Base-by-base conservation (phyloP, 2,329 filamentous ascomycete genomes). In the Neocucurbitaria cava region DNA sequence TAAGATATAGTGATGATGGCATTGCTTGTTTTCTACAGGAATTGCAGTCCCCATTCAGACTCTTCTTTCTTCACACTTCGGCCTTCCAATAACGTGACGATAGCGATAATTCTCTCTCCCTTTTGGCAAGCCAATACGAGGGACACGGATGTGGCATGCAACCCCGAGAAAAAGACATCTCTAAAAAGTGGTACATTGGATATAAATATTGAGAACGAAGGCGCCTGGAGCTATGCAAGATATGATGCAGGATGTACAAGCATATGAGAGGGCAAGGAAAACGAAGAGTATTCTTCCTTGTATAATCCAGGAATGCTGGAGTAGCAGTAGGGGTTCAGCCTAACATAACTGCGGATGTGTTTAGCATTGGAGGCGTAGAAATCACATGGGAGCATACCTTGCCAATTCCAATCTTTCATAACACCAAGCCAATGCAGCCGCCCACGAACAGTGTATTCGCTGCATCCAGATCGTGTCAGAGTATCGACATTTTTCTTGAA, bases 391-490 rank as follows among this genome's bases (percentile, higher is more conserved):
- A 44, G 28, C 41, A 30, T 43, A 89, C 87, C 83, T 82, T 89
- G 86, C 86, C 87, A 89, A 23, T 80, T 77, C 84, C 85, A 87
- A 64, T 89, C 87, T 59, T 82, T 83, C 87, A 89, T 89, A 41
- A 89, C 85, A 28, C 86, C 84, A 2, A 88, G 79, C 87, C 87
- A 90, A 74, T 89, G 87, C 68, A 87, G 71, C 47, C 77, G 79
- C 3, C 87, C 87, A 54, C 84, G 79, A 6, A 89, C 85, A 2
- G 85, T 88, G 68, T 85, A 83, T 53, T 87, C 84, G 47, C 79
- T 78, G 58, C 87, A 83, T 54, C 85, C 79, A 46, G 81, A 79
- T 50, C 74, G 65, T 13, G 69, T 73, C 20, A 68, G 47, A 15
- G 59, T 62, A 52, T 74, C 72, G 2, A 65, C 62, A 6, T 67